These are phyloP conservation scores for Colletotrichum lini DNA, from an alignment of 2,329 filamentous ascomycete genomes.

Conservation along the genomic window DNA sequence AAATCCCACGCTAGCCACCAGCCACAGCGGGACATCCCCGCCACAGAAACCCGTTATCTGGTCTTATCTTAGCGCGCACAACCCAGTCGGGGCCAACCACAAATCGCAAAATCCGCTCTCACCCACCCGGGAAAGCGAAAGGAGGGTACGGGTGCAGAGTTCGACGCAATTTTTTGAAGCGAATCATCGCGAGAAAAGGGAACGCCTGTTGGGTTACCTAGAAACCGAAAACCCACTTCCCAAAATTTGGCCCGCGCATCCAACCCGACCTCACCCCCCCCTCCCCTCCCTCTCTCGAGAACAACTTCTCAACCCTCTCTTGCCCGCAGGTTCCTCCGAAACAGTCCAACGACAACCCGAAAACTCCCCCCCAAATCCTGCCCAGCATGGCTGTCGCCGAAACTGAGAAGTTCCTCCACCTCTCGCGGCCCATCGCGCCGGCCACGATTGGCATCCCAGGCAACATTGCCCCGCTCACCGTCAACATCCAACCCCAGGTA, in stretches of 20 bases:
- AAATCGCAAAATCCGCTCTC: conserved; percentile 57
- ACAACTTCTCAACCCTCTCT: conserved; percentile 42
- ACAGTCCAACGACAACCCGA: conserved; percentile 17
- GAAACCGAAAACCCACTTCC: conserved; percentile 45
- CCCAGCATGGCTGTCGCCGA: conserved; percentile 81
- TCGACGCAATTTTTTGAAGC: conserved; percentile 32
- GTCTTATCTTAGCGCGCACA: conserved; percentile 69
- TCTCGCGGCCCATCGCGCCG: conserved; percentile 91
- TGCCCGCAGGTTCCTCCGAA: conserved; percentile 15
- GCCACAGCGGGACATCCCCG: conserved; percentile 44
- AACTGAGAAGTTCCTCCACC: conserved; percentile 91
- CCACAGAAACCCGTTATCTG: conserved; percentile 45
- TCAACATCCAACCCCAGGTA: conserved; percentile 97
- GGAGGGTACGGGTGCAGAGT: conserved; percentile 42
- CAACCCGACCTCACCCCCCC: conserved; percentile 32
- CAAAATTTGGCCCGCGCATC: conserved; percentile 39
- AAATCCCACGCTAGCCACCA: conserved; percentile 42
- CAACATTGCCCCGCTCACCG: conserved; percentile 91
- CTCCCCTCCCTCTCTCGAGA: conserved; percentile 42
- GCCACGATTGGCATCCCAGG: conserved; percentile 83
- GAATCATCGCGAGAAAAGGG: conserved; percentile 32
- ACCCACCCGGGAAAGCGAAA: conserved; percentile 56
- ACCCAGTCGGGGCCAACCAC: conserved; percentile 59
- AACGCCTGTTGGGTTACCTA: not conserved
- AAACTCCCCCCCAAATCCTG: conserved; percentile 45